Conservation (phyloP, 2,329 filamentous ascomycete genomes). For the Ascochyta viciae-villosae region DNA sequence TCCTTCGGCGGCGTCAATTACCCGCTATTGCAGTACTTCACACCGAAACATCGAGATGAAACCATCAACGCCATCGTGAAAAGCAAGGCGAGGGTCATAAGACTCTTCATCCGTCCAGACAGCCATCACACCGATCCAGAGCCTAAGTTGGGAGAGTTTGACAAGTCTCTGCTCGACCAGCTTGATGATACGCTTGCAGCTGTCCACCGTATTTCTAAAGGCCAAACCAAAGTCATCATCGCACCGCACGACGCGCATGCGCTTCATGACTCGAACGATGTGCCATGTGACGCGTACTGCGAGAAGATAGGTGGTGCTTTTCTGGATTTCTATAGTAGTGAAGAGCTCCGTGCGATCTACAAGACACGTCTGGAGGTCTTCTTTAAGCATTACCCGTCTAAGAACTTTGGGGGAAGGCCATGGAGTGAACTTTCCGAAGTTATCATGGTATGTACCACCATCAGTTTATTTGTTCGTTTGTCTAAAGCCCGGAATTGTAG, state of each 20-base stretch:
- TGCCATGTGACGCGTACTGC: constrained; percentile 46
- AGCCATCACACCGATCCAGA: constrained; percentile 42
- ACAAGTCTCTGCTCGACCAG: constrained; percentile 41
- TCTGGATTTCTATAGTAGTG: constrained; percentile 45
- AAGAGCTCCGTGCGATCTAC: constrained; percentile 37
- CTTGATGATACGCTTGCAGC: constrained; percentile 46
- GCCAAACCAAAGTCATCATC: constrained; percentile 47
- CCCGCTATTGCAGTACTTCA: constrained; percentile 41
- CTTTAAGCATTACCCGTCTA: constrained; percentile 46
- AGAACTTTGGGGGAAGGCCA: constrained; percentile 40
- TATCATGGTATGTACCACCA: constrained; percentile 35
- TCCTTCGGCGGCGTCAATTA: constrained; percentile 47
- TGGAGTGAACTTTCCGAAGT: constrained; percentile 42
- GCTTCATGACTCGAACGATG: constrained; percentile 39
- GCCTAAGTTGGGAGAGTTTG: constrained; percentile 39
- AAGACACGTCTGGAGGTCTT: constrained; percentile 43
- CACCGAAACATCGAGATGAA: constrained; percentile 35
- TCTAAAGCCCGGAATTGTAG: not conserved
- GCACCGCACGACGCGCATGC: constrained; percentile 46
- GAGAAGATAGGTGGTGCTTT: constrained; percentile 40
- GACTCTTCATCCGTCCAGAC: constrained; percentile 43
- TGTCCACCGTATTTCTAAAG: constrained; percentile 45
- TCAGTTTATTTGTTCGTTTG: not conserved
- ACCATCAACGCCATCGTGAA: constrained; percentile 41
- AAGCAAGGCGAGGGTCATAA: constrained; percentile 41